Evolutionary conservation across 176 grass and related monocot genomes (phyloP).

Genomic region (Cenchrus fungigraminus): DNA sequence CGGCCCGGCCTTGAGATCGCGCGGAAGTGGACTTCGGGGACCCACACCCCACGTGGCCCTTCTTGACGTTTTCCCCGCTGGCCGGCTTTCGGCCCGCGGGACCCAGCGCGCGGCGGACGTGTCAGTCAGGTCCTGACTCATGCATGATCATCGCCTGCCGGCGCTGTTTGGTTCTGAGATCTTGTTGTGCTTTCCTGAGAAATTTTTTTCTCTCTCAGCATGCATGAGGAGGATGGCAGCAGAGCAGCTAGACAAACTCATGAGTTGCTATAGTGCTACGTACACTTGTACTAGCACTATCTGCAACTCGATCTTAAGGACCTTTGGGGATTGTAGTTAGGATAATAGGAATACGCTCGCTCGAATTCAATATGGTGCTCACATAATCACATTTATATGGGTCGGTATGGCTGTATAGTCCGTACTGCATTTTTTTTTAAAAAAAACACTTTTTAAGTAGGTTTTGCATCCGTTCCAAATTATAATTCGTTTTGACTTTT

Average conservation of each 20-base stretch:
- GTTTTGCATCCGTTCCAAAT: too few relatives aligned
- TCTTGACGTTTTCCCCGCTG: constrained; percentile 9
- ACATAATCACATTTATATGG: too few relatives aligned
- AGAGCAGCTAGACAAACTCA: background rate
- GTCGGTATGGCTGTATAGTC: too few relatives aligned
- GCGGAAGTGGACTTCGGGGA: constrained; percentile 35
- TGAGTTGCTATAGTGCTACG: background rate
- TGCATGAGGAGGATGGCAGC: constrained; percentile 5
- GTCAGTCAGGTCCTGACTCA: background rate
- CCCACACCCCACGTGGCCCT: constrained; percentile 41
- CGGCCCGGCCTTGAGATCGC: constrained; percentile 48
- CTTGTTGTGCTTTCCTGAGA: background rate
- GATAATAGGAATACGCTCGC: too few relatives aligned
- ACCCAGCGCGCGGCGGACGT: constrained; percentile 7
- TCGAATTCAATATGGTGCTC: too few relatives aligned
- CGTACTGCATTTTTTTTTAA: too few relatives aligned
- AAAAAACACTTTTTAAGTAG: too few relatives aligned
- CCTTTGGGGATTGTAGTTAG: too few relatives aligned
- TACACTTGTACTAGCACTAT: background rate
- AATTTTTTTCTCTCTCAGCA: background rate
- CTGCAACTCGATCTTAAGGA: too few relatives aligned
- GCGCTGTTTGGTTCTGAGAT: background rate
- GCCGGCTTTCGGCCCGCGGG: constrained; percentile 33
- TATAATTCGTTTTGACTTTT: too few relatives aligned
- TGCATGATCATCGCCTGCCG: background rate